These are phyloP conservation scores for Ceratobasidium papillatum DNA, from an alignment of 1,284 basidiomycete genomes.

Conservation along the genomic window DNA sequence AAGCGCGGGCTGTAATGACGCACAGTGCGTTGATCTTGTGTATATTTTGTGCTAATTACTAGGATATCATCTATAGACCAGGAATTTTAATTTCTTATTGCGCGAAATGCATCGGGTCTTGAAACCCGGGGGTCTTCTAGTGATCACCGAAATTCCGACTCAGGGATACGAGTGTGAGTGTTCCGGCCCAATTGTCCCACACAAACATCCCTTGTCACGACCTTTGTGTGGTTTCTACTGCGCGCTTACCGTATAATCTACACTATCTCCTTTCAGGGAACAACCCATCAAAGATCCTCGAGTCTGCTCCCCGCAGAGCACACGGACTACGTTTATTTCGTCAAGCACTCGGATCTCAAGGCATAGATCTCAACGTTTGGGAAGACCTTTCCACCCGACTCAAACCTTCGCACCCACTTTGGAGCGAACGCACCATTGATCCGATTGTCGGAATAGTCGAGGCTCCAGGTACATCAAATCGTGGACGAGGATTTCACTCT, in stretches of 20 bases:
- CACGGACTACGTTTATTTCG: neutral
- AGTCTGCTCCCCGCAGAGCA: neutral
- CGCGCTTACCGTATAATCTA: neutral
- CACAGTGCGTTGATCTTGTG: neutral
- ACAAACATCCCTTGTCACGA: too few species aligned
- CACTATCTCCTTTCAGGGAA: neutral
- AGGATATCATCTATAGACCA: neutral
- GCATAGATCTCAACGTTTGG: slow-evolving; percentile 1
- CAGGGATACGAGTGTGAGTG: neutral
- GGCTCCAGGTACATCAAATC: neutral
- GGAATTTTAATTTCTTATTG: slow-evolving; percentile 14
- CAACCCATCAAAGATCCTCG: neutral
- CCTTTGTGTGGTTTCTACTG: too few species aligned
- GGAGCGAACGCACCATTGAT: neutral
- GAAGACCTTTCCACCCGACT: slow-evolving; percentile 12
- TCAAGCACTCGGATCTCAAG: neutral
- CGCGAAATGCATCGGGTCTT: slow-evolving; percentile 26
- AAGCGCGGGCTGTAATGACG: neutral
- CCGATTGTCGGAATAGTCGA: neutral
- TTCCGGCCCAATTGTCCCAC: neutral
- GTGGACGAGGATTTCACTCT: slow-evolving; percentile 12
- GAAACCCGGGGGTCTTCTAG: slow-evolving; percentile 19
- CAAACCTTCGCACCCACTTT: slow-evolving; percentile 5
- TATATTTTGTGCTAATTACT: neutral
- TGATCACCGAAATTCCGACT: slow-evolving; percentile 12